These are phyloP conservation scores for Yamadazyma laniorum DNA, from an alignment of 805 yeast species.

Conservation along the genomic window DNA sequence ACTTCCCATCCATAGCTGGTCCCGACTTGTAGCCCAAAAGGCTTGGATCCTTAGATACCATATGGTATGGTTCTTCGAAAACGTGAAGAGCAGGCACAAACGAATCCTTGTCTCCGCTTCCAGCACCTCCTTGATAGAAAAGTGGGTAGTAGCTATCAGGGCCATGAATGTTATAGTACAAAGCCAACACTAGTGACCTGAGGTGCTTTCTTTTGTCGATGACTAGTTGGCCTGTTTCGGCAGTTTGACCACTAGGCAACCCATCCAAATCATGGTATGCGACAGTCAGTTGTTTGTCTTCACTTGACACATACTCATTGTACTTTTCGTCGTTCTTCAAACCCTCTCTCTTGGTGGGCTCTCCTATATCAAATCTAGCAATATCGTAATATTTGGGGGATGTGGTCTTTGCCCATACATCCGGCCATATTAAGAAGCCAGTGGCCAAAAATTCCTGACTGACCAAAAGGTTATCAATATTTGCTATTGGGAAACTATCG, in stretches of 20 bases:
- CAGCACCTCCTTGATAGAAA: constrained; percentile 35
- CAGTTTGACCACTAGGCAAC: constrained; percentile 26
- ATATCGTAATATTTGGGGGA: constrained; percentile 34
- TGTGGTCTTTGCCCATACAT: constrained; percentile 32
- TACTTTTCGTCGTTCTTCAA: constrained; percentile 24
- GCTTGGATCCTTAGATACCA: constrained; percentile 19
- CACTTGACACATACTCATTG: constrained; percentile 18
- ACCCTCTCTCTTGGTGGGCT: constrained; percentile 28
- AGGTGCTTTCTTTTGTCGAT: constrained; percentile 33
- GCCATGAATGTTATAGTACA: constrained; percentile 36
- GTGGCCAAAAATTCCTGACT: constrained; percentile 24
- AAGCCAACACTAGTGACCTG: constrained; percentile 27
- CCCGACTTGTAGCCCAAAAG: constrained; percentile 12
- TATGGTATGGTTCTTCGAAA: constrained; percentile 33
- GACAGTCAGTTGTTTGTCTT: constrained; percentile 18
- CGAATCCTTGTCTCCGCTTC: constrained; percentile 37
- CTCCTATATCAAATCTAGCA: constrained; percentile 29
- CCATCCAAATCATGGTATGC: constrained; percentile 35
- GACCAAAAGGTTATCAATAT: constrained; percentile 26
- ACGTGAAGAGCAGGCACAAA: constrained; percentile 37
- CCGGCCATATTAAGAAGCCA: constrained; percentile 36
- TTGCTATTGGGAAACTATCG: constrained; percentile 31
- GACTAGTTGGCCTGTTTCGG: constrained; percentile 38
- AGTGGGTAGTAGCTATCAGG: constrained; percentile 26
- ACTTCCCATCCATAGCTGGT: constrained; percentile 12